Evolutionary conservation across 1,284 basidiomycete genomes (phyloP).

Genomic region (Sporisorium iseilematis-ciliati): DNA sequence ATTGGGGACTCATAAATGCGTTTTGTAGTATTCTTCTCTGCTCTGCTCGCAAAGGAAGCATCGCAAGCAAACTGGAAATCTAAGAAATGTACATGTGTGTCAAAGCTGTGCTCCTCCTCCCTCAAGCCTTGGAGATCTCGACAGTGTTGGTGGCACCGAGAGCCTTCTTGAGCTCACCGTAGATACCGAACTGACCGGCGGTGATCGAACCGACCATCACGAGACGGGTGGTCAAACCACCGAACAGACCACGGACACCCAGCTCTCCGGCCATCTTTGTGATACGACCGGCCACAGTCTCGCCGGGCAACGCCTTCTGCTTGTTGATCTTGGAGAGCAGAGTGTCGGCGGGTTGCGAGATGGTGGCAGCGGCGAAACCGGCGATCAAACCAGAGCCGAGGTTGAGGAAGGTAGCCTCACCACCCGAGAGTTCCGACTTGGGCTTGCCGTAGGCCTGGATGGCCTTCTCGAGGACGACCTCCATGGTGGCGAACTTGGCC

Average conservation of each 20-base stretch:
- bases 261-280: slow-evolving; percentile 72
- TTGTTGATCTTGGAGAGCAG: slow-evolving; percentile 75
- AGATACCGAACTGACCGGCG: slow-evolving; percentile 72
- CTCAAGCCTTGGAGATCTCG: slow-evolving; percentile 63
- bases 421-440: slow-evolving; percentile 71
- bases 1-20: not conserved
- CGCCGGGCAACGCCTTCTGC: slow-evolving; percentile 74
- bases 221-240: slow-evolving; percentile 71
- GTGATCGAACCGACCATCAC: slow-evolving; percentile 73
- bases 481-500: slow-evolving; percentile 73
- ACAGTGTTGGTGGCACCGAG: slow-evolving; percentile 72
- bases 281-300: slow-evolving; percentile 73
- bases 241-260: slow-evolving; percentile 74
- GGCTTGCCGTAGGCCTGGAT: slow-evolving; percentile 72
- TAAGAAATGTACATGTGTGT: slow-evolving; percentile 4
- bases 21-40: not conserved
- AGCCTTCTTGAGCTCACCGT: slow-evolving; percentile 72
- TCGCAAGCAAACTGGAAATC: not conserved
- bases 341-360: slow-evolving; percentile 70
- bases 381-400: slow-evolving; percentile 68
- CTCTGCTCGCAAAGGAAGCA: not conserved
- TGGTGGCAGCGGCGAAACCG: slow-evolving; percentile 69
- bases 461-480: slow-evolving; percentile 72
- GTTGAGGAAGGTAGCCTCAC: slow-evolving; percentile 64
- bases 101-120: not conserved